Conservation (phyloP, 257 asterid species). For the Solanum neorickii region DNA sequence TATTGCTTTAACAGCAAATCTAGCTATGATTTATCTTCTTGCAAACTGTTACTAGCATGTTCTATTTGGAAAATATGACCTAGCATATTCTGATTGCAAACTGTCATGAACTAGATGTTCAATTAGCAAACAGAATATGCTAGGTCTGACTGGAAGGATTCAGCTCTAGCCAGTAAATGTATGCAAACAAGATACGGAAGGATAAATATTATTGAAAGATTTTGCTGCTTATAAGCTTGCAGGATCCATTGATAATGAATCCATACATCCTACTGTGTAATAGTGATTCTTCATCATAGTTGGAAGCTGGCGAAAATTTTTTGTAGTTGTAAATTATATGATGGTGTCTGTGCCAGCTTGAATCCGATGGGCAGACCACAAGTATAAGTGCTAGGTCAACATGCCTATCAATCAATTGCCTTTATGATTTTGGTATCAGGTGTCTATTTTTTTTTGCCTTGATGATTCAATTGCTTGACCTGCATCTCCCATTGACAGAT, state of each 20-base stretch:
- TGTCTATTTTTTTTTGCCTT: neutral
- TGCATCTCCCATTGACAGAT: conserved; percentile 34
- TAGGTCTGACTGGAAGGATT: neutral
- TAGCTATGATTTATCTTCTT: neutral
- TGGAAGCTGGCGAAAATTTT: neutral
- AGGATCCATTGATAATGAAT: neutral
- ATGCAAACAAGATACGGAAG: neutral
- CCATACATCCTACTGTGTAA: neutral
- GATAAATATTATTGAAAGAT: neutral
- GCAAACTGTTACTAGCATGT: neutral
- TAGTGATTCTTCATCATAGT: neutral
- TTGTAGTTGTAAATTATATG: neutral
- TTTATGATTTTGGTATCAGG: neutral
- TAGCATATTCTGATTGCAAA: neutral
- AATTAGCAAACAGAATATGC: neutral
- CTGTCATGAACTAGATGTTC: neutral
- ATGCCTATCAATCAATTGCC: neutral
- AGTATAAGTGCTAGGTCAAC: neutral
- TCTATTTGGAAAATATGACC: neutral
- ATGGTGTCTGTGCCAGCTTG: neutral
- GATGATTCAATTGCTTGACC: conserved; percentile 2
- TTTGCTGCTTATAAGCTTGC: neutral
- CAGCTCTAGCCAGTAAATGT: neutral
- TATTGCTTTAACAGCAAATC: neutral
- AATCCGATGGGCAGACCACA: neutral